Base-by-base conservation (phyloP, 805 yeast species). In the Diddensiella transvaalensis region DNA sequence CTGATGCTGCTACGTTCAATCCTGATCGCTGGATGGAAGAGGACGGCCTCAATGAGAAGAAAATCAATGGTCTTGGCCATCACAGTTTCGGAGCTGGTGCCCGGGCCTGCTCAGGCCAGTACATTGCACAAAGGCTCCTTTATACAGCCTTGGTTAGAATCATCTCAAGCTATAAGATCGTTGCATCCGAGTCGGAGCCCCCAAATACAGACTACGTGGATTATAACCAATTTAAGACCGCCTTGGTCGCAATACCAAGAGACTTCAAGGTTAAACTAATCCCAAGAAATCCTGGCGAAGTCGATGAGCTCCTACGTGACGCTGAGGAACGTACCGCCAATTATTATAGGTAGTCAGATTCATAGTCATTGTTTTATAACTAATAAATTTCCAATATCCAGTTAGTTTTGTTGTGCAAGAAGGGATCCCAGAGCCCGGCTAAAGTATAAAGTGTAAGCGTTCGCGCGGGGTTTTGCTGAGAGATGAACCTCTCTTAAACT, bases 31-130 rank as follows among this genome's bases (percentile, higher is more conserved):
- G 60, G 53, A 37, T 61, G 49, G 59, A 60, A 38, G 47, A 42
- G 13, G 55, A 59, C 22, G 59, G 54, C 18, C 26, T 38, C 19
- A 51, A 54, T 15, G 59, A 55, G 38, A 53, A 52, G 48, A 52
- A 51, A 44, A 37, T 45, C 10, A 38, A 49, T 26, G 59, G 57
- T 2, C 48, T 55, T 23, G 45, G 50, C 13, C 53, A 56, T 39
- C 56, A 51, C 38, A 52, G 57, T 22, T 56, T 54, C 63, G 89
- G 89, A 0, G 72, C 75, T 22, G 90, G 89, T 0, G 70, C 83
- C 1, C 64, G 89, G 48, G 78, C 74, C 74, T 83, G 89, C 60
- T 70, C 82, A 1, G 90, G 89, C 0, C 74, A 73, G 45, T 73
- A 74, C 50, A 67, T 83, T 46, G 86, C 87, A 0, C 66, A 70